Conservation (phyloP, 345 rosid species). For the Carallia pectinifolia region DNA sequence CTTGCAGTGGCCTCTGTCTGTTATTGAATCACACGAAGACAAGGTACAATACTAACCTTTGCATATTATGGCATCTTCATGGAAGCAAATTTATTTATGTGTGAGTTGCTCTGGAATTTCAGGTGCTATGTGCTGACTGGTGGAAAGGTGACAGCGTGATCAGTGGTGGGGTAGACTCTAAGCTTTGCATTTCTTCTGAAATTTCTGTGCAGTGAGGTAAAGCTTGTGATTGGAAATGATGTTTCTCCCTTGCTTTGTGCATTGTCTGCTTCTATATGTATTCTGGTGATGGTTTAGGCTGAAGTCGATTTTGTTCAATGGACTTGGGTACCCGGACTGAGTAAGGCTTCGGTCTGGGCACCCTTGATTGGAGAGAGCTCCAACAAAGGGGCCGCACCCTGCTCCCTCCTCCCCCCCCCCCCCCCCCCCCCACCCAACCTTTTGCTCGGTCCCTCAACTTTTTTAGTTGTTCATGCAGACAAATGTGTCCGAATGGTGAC, state of each 20-base stretch:
- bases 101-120: constrained; percentile 12
- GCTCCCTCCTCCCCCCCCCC: too few relatives aligned
- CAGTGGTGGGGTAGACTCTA: constrained; percentile 90
- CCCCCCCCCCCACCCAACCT: too few relatives aligned
- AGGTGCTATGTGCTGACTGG: constrained; percentile 98
- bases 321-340: too few relatives aligned
- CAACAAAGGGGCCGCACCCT: too few relatives aligned
- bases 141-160: constrained; percentile 78
- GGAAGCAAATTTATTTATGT: background rate
- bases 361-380: too few relatives aligned
- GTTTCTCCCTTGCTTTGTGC: background rate
- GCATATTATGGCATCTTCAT: background rate
- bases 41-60: constrained; percentile 45
- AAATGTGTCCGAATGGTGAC: background rate
- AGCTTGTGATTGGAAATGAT: constrained; percentile 1
- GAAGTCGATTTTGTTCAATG: constrained; percentile 10
- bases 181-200: constrained; percentile 69
- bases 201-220: constrained; percentile 54
- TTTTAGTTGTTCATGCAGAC: background rate
- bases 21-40: constrained; percentile 75
- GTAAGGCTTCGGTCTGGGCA: too few relatives aligned
- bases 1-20: constrained; percentile 90
- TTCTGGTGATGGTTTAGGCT: background rate
- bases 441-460: too few relatives aligned
- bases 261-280: background rate